Base-by-base conservation (phyloP, 2,329 filamentous ascomycete genomes). In the Hyphodiscus sp. region DNA sequence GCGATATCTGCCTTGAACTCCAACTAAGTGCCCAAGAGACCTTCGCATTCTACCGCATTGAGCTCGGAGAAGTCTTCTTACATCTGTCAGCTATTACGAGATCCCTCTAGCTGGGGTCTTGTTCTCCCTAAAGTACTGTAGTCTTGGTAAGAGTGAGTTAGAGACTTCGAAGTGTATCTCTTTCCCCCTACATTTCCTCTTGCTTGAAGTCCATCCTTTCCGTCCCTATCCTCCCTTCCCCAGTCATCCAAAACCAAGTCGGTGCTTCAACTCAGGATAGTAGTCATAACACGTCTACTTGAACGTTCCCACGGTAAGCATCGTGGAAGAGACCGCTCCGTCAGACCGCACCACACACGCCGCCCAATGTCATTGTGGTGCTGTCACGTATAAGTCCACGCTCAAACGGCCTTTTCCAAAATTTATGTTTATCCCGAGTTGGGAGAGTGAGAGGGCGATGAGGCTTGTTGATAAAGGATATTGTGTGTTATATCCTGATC, bases 401-500 rank as follows among this genome's bases (percentile, higher is more conserved):
- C 52, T 82, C 13, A 78, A 81, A 33, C 78, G 85, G 63, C 53
- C 61, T 1, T 59, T 61, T 26, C 59, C 55, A 4, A 75, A 86
- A 56, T 80, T 71, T 86, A 81, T 68, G 79, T 86, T 56, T 85
- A 85, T 66, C 59, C 58, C 59, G 77, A 74, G 58, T 77, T 76
- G 60, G 74, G 69, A n/a, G 73, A 74, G 47, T 61, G 78, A n/a
- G n/a, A n/a, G 16, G 73, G 68, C 53, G 49, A 68, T 33, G 61
- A 70, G 23, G 65, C 68, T 15, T 49, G 29, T 41, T n/a, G n/a
- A 49, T 53, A 1, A 23, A 46, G 19, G 57, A 63, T 46, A 43
- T 61, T 8, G 45, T 56, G 4, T 54, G 29, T 33, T 33, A 13
- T n/a, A n/a, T n/a, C n/a, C n/a, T n/a, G n/a, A n/a, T n/a, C n/a